Evolutionary conservation across 495 filamentous ascomycete genomes (phyloP).

Genomic region (Pyronema omphalodes): DNA sequence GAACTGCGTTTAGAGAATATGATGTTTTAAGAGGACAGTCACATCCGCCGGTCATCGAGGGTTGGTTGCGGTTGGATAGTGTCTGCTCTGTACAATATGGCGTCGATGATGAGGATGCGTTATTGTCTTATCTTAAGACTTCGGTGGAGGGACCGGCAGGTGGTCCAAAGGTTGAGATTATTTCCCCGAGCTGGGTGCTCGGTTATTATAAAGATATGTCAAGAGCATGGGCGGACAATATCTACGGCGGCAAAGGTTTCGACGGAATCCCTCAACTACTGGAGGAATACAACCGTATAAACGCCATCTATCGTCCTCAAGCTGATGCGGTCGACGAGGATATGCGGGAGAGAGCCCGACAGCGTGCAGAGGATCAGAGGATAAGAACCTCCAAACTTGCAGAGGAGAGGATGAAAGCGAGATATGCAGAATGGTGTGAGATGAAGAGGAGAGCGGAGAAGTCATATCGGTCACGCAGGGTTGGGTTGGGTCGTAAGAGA

Average conservation of each 20-base stretch:
- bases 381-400: neutral
- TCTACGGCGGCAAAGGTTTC: neutral
- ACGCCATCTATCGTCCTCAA: neutral
- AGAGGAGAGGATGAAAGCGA: neutral
- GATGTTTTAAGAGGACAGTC: neutral
- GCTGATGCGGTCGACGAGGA: neutral
- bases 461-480: neutral
- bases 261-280: neutral
- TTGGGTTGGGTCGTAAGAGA: neutral
- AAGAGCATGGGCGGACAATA: neutral
- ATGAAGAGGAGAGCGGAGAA: neutral
- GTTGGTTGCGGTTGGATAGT: neutral
- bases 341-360: neutral
- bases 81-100: neutral
- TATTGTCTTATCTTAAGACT: neutral
- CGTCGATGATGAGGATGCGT: neutral
- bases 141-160: neutral
- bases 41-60: neutral
- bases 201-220: neutral
- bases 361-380: neutral
- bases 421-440: neutral
- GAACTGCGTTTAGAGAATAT: neutral
- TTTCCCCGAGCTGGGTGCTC: neutral
- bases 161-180: neutral
- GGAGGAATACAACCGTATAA: neutral